phyloP scores from a whole-genome alignment of 1,139 yeast genomes.

The Hyphopichia wangnamkhiaoensis region DNA sequence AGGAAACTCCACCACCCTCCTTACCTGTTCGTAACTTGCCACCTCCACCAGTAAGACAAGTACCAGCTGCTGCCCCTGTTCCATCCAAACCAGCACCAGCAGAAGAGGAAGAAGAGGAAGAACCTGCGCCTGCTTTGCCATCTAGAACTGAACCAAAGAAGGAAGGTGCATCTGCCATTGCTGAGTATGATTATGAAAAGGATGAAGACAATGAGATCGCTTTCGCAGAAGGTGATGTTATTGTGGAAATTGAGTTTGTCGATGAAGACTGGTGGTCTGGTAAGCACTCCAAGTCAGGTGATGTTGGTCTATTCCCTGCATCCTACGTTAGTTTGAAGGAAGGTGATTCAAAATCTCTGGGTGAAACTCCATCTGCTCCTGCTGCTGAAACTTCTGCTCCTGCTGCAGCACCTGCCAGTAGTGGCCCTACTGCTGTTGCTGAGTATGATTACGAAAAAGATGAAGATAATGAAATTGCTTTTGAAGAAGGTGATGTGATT shows the following conservation, averaged over 20 bases:
- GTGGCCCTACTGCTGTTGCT: conserved; percentile 65
- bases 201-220: conserved; percentile 77
- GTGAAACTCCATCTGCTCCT: conserved; percentile 14
- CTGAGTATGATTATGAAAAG: conserved; percentile 67
- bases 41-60: conserved; percentile 18
- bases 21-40: conserved; percentile 22
- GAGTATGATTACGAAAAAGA: conserved; percentile 85
- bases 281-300: conserved; percentile 57
- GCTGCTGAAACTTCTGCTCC: conserved; percentile 25
- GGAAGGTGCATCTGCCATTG: conserved; percentile 49
- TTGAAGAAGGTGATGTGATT: conserved; percentile 76
- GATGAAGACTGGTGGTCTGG: conserved; percentile 90
- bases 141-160: conserved; percentile 19
- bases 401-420: conserved; percentile 20
- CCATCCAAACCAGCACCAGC: conserved; percentile 20
- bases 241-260: conserved; percentile 64
- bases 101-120: conserved; percentile 19
- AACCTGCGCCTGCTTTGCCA: conserved; percentile 16
- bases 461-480: conserved; percentile 83
- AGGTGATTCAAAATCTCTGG: conserved; percentile 14
- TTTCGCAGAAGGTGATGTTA: conserved; percentile 63
- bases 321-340: conserved; percentile 58
- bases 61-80: conserved; percentile 8
- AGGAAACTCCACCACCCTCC: conserved; percentile 10
- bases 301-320: conserved; percentile 72